Conservation (phyloP, 1,284 basidiomycete species). For the Melampsora larici-populina region DNA sequence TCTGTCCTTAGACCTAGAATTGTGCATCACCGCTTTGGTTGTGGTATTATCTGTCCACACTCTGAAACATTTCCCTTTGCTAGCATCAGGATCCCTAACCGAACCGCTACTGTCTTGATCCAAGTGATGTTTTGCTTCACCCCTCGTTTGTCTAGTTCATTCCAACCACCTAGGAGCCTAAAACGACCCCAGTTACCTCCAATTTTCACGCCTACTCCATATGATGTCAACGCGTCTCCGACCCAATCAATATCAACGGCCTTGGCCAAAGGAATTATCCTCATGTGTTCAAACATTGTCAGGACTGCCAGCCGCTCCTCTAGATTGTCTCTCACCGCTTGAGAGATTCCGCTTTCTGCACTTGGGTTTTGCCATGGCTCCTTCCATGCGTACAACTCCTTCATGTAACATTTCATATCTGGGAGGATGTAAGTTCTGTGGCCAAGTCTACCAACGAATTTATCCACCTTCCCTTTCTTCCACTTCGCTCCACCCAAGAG, state of each 20-base stretch:
- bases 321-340: not conserved
- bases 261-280: not conserved
- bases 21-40: not conserved
- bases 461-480: not conserved
- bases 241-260: not conserved
- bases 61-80: not conserved
- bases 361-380: not conserved
- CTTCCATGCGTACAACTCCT: not conserved
- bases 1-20: not conserved
- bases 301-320: not conserved
- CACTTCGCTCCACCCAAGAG: not conserved
- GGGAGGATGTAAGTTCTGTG: not conserved
- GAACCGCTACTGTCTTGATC: constrained; percentile 3
- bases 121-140: not conserved
- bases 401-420: too few relatives aligned
- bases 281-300: not conserved
- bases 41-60: too few relatives aligned
- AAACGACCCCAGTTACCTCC: not conserved
- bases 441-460: not conserved
- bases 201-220: not conserved
- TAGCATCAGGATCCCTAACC: not conserved
- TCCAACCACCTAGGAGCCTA: not conserved
- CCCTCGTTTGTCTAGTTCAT: not conserved
- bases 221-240: constrained; percentile 9
- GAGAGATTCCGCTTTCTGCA: not conserved